Conservation (phyloP, 129 eudicot genomes). For the Apium graveolens region DNA sequence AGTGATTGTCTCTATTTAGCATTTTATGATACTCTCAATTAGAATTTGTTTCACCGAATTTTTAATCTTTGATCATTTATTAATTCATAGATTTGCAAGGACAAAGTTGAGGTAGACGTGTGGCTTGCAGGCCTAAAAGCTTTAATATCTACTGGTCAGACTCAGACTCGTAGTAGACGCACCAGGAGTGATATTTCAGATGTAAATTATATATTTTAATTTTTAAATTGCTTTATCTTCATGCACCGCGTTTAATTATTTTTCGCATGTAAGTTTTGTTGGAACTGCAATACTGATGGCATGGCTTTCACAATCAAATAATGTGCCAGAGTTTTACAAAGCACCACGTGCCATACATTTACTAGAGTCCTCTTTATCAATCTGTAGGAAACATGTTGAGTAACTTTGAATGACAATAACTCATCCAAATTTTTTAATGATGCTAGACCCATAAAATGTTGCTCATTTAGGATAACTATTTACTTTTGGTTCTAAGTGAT, state of each 20-base stretch:
- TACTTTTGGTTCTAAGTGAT: neutral
- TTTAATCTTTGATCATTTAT: constrained; percentile 6
- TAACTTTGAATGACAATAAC: neutral
- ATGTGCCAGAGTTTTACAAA: neutral
- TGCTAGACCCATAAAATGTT: neutral
- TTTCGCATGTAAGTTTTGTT: neutral
- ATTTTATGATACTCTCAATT: constrained; percentile 2
- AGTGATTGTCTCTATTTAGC: constrained; percentile 16
- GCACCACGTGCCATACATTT: neutral
- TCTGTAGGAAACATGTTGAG: neutral
- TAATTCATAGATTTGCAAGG: constrained; percentile 63
- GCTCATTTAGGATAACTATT: neutral
- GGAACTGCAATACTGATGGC: neutral
- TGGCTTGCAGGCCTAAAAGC: constrained; percentile 70
- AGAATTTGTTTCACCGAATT: constrained; percentile 9
- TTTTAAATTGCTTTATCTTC: constrained; percentile 3
- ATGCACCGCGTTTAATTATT: neutral
- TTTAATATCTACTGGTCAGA: constrained; percentile 42
- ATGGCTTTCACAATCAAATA: neutral
- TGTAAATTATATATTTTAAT: constrained; percentile 27
- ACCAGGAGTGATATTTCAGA: constrained; percentile 54
- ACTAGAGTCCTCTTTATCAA: neutral
- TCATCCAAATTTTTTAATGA: neutral
- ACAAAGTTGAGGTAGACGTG: constrained; percentile 54
- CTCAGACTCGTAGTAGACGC: constrained; percentile 34